phyloP scores from a whole-genome alignment of 2,329 filamentous ascomycete genomes.

The Trichoderma hamatum region DNA sequence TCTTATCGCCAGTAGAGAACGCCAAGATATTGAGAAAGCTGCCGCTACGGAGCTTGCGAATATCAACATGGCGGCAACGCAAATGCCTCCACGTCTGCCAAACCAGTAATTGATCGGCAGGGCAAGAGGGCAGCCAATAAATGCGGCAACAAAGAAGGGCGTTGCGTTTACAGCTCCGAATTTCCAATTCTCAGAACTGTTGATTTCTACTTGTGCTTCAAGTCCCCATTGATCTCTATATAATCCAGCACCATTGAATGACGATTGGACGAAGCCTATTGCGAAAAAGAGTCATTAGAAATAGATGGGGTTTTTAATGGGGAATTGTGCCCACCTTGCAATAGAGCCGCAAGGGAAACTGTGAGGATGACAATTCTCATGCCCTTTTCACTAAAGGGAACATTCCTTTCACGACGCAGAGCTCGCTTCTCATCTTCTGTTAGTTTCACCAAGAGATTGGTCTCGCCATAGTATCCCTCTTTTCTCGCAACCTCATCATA shows the following conservation, averaged over 20 bases:
- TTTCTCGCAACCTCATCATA: conserved; percentile 44
- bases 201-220: background rate
- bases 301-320: too few species aligned
- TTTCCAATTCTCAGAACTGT: conserved; percentile 40
- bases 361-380: conserved; percentile 48
- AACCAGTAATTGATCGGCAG: conserved; percentile 47
- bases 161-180: conserved; percentile 46
- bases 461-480: conserved; percentile 28
- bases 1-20: conserved; percentile 40
- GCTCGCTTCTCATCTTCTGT: conserved; percentile 43
- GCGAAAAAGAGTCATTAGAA: background rate
- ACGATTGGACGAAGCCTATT: conserved; percentile 48
- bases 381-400: conserved; percentile 43
- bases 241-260: conserved; percentile 47
- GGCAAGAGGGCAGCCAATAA: conserved; percentile 45
- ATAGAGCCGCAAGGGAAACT: conserved; percentile 48
- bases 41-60: conserved; percentile 45
- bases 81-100: conserved; percentile 46
- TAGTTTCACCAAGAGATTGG: conserved; percentile 39
- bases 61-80: conserved; percentile 44
- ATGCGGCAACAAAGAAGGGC: conserved; percentile 45
- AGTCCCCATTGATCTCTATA: conserved; percentile 36
- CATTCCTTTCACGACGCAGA: conserved; percentile 44
- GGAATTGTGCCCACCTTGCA: conserved; percentile 37
- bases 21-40: conserved; percentile 41